Base-by-base conservation (phyloP, 1,139 yeast species). In the Scheffersomyces stambukii region DNA sequence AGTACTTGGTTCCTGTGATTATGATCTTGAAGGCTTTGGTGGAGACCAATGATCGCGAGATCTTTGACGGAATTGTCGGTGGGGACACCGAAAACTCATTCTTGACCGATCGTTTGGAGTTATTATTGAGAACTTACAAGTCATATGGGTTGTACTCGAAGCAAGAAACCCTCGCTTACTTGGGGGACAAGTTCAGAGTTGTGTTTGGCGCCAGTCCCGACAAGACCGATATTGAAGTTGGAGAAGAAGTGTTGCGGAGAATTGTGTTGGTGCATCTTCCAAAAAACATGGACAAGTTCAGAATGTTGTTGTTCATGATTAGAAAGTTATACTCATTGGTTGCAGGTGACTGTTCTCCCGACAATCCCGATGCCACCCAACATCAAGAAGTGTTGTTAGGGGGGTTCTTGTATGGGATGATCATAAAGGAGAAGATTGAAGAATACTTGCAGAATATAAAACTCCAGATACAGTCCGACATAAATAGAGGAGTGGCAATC, bases 361-460 rank as follows among this genome's bases (percentile, higher is more conserved):
- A 91, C 57, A 91, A 93, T 63, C 98, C 99, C 50, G 99, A 91
- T 80, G 95, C 97, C 24, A 86, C 96, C 7, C 98, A 93, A 65
- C 97, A 91, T 68, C 99, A 91, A 64, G 99, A 91, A 64, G 88
- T 91, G 18, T 65, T 91, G 41, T 70, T 91, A 33, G 98, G 98
- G 40, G 99, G 99, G 13, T 88, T 91, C 73, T 68, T 91, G 33
- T 91, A 86, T 50, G 97, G 97, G 43, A 89, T 89, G 95, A 91
- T 91, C 43, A 62, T 91, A 49, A 91, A 93, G 59, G 99, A 91
- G 61, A 91, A 91, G 54, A 80, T 91, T 42, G 98, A 91, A 43
- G 99, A 93, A 57, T 89, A 86, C 52, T 67, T 91, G 45, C 81
- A 75, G 46, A 74, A 68, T 46, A 76, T 91, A 52, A 72, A 75